Base-by-base conservation (phyloP, 495 filamentous ascomycete genomes). In the Penicillium coprophilum region DNA sequence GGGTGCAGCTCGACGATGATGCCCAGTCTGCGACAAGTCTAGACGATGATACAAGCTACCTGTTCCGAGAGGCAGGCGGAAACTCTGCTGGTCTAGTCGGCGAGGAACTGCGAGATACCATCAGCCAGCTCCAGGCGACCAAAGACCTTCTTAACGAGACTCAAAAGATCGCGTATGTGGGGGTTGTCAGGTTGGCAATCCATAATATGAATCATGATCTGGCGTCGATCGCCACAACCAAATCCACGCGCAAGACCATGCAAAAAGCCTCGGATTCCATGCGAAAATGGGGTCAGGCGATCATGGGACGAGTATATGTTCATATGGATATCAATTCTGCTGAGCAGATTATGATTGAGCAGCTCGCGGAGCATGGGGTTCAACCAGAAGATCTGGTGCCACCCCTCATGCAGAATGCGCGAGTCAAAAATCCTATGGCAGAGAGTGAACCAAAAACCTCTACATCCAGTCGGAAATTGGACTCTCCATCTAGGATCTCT, bases 331-430 rank as follows among this genome's bases (percentile, higher is more conserved):
- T 99, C 63, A 88, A 85, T 64, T 68, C 87, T 31, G 71, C 71
- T 53, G 94, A 99, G 77, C 94, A 99, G 75, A 77, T 99, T 63
- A 99, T 99, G 94, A 97, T 99, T 60, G 94, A 99, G 71, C 95
- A 99, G 71, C 77, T 99, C 56, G 85, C 88, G 12, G 88, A 90
- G 47, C 94, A 99, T 74, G 95, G 92, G 12, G 91, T 99, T 8
- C 74, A 89, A 56, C 87, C 93, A 2, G 72, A 71, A 31, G 94
- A 99, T 71, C 77, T 99, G 24, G 88, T 90, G 0, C 87, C 87
- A 4, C 80, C 88, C 1, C 78, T 99, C 44, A 96, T 97, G 90
- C 86, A 92, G 56, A 97, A 96, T 74, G 83, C 92, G 20, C 80
- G 92, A 45, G 94, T 99, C 30, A 90, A 90, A 65, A 99, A 99